Conservation (phyloP, 2,329 filamentous ascomycete genomes). For the Knufia fluminis region DNA sequence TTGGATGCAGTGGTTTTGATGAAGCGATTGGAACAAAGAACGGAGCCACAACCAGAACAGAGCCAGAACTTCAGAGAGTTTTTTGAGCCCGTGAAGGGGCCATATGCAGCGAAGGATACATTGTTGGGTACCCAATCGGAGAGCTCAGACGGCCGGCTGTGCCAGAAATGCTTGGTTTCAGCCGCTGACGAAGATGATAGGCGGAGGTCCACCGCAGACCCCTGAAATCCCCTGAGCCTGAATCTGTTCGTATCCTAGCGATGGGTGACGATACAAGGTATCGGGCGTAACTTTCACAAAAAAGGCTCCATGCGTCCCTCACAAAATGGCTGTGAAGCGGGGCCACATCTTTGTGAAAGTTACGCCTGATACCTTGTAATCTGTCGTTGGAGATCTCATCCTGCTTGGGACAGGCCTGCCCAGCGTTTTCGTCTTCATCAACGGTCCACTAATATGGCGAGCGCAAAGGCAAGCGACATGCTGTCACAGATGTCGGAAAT, state of each 20-base stretch:
- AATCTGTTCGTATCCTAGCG: conserved; percentile 3
- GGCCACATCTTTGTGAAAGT: too few relatives aligned
- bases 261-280: conserved; percentile 1
- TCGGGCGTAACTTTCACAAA: too few relatives aligned
- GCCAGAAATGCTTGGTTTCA: conserved; percentile 6
- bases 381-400: conserved; percentile 4
- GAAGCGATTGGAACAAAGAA: neutral
- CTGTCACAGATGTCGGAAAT: conserved; percentile 6
- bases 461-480: conserved; percentile 1
- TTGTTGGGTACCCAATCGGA: conserved; percentile 4
- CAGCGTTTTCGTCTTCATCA: neutral
- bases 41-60: too few relatives aligned
- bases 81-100: too few relatives aligned
- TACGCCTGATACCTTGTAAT: too few relatives aligned
- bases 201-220: neutral
- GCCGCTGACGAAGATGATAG: conserved; percentile 7
- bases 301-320: too few relatives aligned
- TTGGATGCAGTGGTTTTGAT: neutral
- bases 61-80: neutral
- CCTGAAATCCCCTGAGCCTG: neutral
- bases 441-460: conserved; percentile 5
- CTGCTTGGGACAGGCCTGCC: conserved; percentile 3
- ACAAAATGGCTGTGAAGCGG: too few relatives aligned
- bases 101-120: neutral
- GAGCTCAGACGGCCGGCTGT: neutral